Base-by-base conservation (phyloP, 495 filamentous ascomycete species). In the Xylaria curta region DNA sequence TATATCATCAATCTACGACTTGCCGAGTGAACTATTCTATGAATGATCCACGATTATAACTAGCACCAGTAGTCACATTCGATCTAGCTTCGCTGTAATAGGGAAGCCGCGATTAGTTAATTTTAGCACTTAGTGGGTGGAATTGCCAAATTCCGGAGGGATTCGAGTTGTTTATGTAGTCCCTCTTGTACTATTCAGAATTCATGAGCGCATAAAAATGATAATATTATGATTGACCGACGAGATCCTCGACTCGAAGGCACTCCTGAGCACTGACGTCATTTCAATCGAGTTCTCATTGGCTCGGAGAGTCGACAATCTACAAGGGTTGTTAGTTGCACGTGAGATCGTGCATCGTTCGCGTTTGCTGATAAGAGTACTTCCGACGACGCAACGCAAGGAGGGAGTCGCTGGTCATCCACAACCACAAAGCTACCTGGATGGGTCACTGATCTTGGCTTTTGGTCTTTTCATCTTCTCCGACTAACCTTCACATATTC, bases 1-100 rank as follows among this genome's bases (percentile, higher is more conserved):
- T 79, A 76, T 79, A 78, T 75, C 77, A 74, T 40, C 38, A 28
- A 44, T 15, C 10, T 46, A 19, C 21, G 24, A 4, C 21, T 63
- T 17, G 38, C 9, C 19, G 21, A 26, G 60, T 63, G 38, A 42
- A 42, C 26, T 17, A 9, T 59, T 4, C 33, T 13, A 4, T 6
- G 4, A 21, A 56, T 12, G 8, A 56, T 56, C 1, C 31, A 42
- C 38, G 38, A 42, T 42, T 13, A 38, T 28, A 62, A 62, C 12
- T 54, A 13, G 10, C 24, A 26, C 51, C 21, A 8, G 49, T 24
- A 51, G n/a, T 51, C n/a, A 3, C 9, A 13, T 54, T 53, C 21
- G 24, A 24, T 54, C 9, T 54, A 26, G 21, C 15, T 51, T 51
- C 24, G 51, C 51, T 28, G 10, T 8, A 8, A 38, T 8, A 8